Base-by-base conservation (phyloP, 2,329 filamentous ascomycete species). In the Monosporascus sp. region DNA sequence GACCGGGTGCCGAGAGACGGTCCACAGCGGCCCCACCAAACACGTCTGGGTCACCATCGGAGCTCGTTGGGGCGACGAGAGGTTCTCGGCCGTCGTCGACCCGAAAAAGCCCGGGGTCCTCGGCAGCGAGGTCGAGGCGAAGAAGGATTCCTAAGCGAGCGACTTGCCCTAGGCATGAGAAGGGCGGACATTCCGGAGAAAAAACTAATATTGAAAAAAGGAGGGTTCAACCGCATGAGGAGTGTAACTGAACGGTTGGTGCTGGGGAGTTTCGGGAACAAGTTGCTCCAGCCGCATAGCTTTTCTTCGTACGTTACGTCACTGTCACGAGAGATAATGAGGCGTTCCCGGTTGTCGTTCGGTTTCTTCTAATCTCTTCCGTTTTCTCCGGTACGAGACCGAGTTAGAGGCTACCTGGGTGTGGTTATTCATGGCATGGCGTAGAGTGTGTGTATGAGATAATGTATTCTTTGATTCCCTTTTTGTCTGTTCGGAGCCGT, bases 1-100 rank as follows among this genome's bases (percentile, higher is more conserved):
- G 84, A 74, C 69, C 8, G 84, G 84, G 24, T 70, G 73, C 56
- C 76, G 84, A 41, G 83, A 86, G 71, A 77, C 76, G 0, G 74
- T 78, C 52, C 73, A 76, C 57, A 73, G 75, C 41, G 76, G 75
- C 11, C 77, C 80, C 5, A 76, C 79, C 60, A 87, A 87, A 71
- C 82, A 86, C 59, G 82, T 87, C 45, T 87, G 84, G 84, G 83
- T 85, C 16, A 86, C 83, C 3, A 82, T 87, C 49, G 84, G 84
- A n/a, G 82, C 83, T 3, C 74, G 82, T 52, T 76, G 78, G 69
- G 83, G 82, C 16, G 84, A 87, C 61, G 71, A 75, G 61, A 73
- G 82, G 27, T 70, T 79, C 50, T 79, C 78, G 36, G 79, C 80
- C 17, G 73, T 78, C 49, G 79, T 84, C 20, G 82, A 85, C 56